Percentiles rank a stretch among this genome's conserved stretches.
phyloP scores from a whole-genome alignment of 176 grass and related monocot species.

The Phyllostachys edulis region DNA sequence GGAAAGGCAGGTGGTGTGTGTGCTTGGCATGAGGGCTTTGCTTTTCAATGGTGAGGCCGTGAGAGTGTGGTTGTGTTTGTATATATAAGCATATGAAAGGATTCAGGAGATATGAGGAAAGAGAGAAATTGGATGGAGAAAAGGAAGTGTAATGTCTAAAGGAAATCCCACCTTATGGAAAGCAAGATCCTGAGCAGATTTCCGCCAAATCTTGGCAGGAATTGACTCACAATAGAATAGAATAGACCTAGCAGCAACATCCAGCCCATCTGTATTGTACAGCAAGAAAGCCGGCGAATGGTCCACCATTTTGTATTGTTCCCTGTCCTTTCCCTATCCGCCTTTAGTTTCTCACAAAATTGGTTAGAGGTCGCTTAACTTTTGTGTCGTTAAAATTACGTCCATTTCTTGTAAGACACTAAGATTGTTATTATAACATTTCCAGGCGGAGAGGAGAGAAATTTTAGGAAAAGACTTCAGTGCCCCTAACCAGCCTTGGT shows the following conservation, averaged over 20 bases:
- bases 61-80: slow-evolving; percentile 39
- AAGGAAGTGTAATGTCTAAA: slow-evolving; percentile 27
- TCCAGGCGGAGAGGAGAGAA: too few species aligned
- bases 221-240: slow-evolving; percentile 41
- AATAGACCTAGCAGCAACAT: slow-evolving; percentile 30
- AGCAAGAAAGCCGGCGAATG: slow-evolving; percentile 2
- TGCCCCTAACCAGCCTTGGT: too few species aligned
- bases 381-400: too few species aligned
- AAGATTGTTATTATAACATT: too few species aligned
- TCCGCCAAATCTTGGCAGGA: slow-evolving; percentile 71
- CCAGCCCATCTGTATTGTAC: neutral
- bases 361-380: too few species aligned
- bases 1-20: slow-evolving; percentile 13
- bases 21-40: slow-evolving; percentile 22
- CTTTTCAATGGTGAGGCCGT: slow-evolving; percentile 42
- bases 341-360: neutral
- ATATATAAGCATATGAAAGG: slow-evolving; percentile 46
- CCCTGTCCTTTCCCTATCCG: neutral
- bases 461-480: too few species aligned
- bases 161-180: slow-evolving; percentile 64
- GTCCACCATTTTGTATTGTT: slow-evolving; percentile 50
- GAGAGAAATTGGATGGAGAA: slow-evolving; percentile 17
- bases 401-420: too few species aligned
- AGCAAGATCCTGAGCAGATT: slow-evolving; percentile 80
- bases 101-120: slow-evolving; percentile 42